Evolutionary conservation across 371 early-diverging fungal species (phyloP).

Genomic region (Mucor velutinosus): DNA sequence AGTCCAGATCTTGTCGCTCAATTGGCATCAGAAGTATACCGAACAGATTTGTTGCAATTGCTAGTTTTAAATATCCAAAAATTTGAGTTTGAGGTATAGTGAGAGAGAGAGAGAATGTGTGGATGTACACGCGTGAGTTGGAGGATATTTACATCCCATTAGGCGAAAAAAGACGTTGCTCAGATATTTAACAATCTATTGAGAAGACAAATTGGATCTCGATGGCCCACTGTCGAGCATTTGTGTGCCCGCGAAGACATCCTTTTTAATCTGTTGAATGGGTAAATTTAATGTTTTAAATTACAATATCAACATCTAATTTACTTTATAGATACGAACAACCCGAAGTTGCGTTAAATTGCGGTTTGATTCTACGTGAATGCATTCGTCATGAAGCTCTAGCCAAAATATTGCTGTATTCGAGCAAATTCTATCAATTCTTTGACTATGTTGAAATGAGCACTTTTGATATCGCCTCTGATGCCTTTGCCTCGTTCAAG

Average conservation of each 20-base stretch:
- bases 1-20: constrained; percentile 91
- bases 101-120: not conserved
- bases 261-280: constrained; percentile 77
- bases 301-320: not conserved
- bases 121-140: not conserved
- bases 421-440: constrained; percentile 88
- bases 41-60: constrained; percentile 82
- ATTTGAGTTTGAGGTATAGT: constrained; percentile 89
- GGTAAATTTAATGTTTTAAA: constrained; percentile 54
- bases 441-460: constrained; percentile 94
- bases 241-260: constrained; percentile 82
- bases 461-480: constrained; percentile 97
- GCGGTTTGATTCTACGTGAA: constrained; percentile 96
- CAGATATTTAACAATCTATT: constrained; percentile 96
- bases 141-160: not conserved
- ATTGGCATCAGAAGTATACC: constrained; percentile 93
- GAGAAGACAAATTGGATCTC: constrained; percentile 91
- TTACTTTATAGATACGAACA: constrained; percentile 75
- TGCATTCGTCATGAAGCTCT: constrained; percentile 93
- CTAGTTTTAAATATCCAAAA: constrained; percentile 84
- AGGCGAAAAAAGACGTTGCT: constrained; percentile 97
- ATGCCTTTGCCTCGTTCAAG: constrained; percentile 97
- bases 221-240: constrained; percentile 96
- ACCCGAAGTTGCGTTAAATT: constrained; percentile 94
- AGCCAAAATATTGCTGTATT: constrained; percentile 81